Base-by-base conservation (phyloP, 345 rosid species). In the Pistacia integerrima region DNA sequence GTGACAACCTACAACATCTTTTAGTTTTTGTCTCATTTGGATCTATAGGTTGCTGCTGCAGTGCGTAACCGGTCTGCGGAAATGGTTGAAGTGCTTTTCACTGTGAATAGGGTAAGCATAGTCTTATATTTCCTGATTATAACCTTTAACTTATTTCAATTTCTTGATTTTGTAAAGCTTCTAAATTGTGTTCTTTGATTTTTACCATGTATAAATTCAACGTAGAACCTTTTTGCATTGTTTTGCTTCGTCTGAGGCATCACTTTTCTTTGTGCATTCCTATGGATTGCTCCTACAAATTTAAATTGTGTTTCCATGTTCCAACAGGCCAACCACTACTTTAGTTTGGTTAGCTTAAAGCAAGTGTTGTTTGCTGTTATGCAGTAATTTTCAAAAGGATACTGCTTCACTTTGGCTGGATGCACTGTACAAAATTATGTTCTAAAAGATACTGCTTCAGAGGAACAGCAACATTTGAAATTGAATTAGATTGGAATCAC, bases 1-100 rank as follows among this genome's bases (percentile, higher is more conserved):
- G 35, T 77, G 49, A 59, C 49, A 62, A 59, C 12, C 9, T 62
- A 51, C 49, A 56, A 60, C 30, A 8, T 62, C 41, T 67, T 49
- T 20, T 59, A n/a, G 30, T 76, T 62, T 74, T 62, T 64, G 36
- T 55, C 65, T 74, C 64, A 69, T 73, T 57, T 79, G 77, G 76
- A 76, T 84, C 80, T 81, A 7, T 78, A 92, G 97, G 89, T 92
- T 28, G 89, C 92, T 65, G 79, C 77, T 22, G 85, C 67, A 68
- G 89, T 92, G 66, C 87, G 68, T 44, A 84, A 87, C 79, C 86
- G 97, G 72, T 83, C 95, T 58, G 79, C 59, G 79, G 95, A 90
- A 79, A 92, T 89, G 92, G 88, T 88, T 59, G 97, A 90, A 75
- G 92, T 93, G 44, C 87, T 92, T 74, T 92, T 89, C 75, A 82